Percentiles rank a stretch among this genome's conserved stretches.
These are phyloP conservation scores for Mangifera indica DNA, from an alignment of 345 rosid genomes.

Conservation along the genomic window DNA sequence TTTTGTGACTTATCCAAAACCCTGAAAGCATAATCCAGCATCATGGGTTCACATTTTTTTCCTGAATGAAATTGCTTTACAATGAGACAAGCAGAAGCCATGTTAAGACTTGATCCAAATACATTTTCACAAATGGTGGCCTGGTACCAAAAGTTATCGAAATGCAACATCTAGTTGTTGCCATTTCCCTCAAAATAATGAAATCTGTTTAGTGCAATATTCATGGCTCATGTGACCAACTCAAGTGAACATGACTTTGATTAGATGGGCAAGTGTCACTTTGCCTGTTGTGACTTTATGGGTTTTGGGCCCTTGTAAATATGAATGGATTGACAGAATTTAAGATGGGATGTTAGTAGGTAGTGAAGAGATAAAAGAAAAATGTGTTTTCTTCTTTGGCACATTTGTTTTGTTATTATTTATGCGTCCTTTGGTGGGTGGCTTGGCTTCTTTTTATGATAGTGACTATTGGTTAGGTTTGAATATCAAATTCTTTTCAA, in stretches of 20 bases:
- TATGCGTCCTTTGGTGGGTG: conserved; percentile 23
- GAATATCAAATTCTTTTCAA: too few species aligned
- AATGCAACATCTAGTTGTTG: conserved; percentile 8
- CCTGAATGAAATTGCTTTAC: conserved; percentile 15
- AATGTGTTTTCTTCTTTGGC: conserved; percentile 4
- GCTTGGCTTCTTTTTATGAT: background rate
- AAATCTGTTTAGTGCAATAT: conserved; percentile 21
- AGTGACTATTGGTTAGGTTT: conserved; percentile 12
- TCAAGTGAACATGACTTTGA: conserved; percentile 12
- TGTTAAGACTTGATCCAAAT: background rate
- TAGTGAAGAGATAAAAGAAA: background rate
- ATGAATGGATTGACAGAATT: background rate
- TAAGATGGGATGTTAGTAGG: conserved; percentile 3
- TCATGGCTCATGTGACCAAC: conserved; percentile 21
- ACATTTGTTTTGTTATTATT: conserved; percentile 7
- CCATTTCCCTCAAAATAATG: conserved; percentile 19
- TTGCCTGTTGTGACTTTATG: conserved; percentile 22
- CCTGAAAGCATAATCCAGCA: conserved; percentile 15
- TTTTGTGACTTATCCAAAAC: too few species aligned
- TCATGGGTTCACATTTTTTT: background rate
- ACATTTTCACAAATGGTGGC: conserved; percentile 3
- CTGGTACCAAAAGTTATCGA: conserved; percentile 10
- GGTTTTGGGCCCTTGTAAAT: background rate
- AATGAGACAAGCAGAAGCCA: conserved; percentile 28
- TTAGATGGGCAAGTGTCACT: conserved; percentile 17